Conservation (phyloP, 768 basidiomycete genomes). For the Hebeloma cylindrosporum region DNA sequence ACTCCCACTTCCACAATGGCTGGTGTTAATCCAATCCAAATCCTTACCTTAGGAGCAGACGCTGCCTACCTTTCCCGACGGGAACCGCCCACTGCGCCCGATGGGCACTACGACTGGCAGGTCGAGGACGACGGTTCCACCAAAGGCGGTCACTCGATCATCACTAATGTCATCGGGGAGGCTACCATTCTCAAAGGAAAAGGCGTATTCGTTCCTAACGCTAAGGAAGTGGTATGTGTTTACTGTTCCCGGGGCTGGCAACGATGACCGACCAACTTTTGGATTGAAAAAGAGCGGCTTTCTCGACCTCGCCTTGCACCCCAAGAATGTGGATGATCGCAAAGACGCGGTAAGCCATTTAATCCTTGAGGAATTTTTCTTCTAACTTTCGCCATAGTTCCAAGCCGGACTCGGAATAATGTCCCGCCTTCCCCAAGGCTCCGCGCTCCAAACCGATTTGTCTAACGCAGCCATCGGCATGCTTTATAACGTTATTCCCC, state of each 20-base stretch:
- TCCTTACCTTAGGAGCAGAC: constrained; percentile 7
- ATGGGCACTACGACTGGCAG: constrained; percentile 21
- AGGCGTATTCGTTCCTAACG: constrained; percentile 12
- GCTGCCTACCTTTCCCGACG: constrained; percentile 10
- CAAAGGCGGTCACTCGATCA: constrained; percentile 12
- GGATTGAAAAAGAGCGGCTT: constrained; percentile 9
- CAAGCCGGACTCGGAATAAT: constrained; percentile 17
- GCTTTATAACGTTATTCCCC: constrained; percentile 61
- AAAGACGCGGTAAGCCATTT: constrained; percentile 14
- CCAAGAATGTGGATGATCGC: constrained; percentile 14
- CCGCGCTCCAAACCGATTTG: constrained; percentile 11
- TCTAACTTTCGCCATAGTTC: constrained; percentile 6
- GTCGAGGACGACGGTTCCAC: constrained; percentile 14
- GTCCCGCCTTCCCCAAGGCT: constrained; percentile 11
- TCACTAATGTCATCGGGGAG: constrained; percentile 7
- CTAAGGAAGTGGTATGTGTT: constrained; percentile 10
- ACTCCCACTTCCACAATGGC: too few species aligned
- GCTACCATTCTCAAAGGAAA: constrained; percentile 12
- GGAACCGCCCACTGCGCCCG: constrained; percentile 14
- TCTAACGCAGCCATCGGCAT: constrained; percentile 31
- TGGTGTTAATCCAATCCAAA: too few species aligned
- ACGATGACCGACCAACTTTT: neutral
- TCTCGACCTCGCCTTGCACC: constrained; percentile 8
- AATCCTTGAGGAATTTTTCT: neutral
- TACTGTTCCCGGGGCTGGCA: neutral